A percentile compares a stretch with the other conserved stretches of the same genome.
Conservation (phyloP, 495 filamentous ascomycete genomes). For the Penicillium salamii region DNA sequence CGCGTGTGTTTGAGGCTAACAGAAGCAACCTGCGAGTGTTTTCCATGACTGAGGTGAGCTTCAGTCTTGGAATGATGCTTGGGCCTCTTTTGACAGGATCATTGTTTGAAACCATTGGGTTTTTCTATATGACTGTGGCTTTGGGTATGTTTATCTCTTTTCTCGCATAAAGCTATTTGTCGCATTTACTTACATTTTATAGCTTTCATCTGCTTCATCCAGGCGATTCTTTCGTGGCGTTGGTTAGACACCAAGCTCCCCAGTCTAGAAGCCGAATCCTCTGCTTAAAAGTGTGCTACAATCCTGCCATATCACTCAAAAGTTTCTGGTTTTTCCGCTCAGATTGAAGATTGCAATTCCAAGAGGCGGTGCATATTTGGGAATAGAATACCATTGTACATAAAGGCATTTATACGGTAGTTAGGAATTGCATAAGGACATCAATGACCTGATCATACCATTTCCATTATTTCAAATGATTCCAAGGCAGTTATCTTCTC, state of each 20-base stretch:
- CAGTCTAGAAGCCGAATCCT: background rate
- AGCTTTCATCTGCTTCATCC: constrained; percentile 1
- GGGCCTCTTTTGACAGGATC: constrained; percentile 24
- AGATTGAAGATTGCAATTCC: too few species aligned
- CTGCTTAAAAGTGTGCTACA: background rate
- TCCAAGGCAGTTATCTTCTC: too few species aligned
- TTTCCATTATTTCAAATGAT: too few species aligned
- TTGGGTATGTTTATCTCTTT: constrained; percentile 12
- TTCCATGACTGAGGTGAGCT: constrained; percentile 21
- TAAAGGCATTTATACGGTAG: too few species aligned
- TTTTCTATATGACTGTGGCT: constrained; percentile 13
- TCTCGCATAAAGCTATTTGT: too few species aligned
- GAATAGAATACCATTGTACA: too few species aligned
- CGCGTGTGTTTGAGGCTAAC: constrained; percentile 13
- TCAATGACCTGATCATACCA: too few species aligned
- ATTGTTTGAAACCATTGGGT: constrained; percentile 20
- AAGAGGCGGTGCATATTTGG: too few species aligned
- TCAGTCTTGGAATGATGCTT: constrained; percentile 18
- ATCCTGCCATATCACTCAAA: too few species aligned
- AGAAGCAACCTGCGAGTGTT: constrained; percentile 24
- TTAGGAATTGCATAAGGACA: too few species aligned
- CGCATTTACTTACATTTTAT: background rate
- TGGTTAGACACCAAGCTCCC: background rate
- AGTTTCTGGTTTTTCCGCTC: background rate
- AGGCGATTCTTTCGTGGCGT: background rate